Evolutionary conservation across 805 yeast genomes (phyloP).

Genomic region (Lachancea sp.): DNA sequence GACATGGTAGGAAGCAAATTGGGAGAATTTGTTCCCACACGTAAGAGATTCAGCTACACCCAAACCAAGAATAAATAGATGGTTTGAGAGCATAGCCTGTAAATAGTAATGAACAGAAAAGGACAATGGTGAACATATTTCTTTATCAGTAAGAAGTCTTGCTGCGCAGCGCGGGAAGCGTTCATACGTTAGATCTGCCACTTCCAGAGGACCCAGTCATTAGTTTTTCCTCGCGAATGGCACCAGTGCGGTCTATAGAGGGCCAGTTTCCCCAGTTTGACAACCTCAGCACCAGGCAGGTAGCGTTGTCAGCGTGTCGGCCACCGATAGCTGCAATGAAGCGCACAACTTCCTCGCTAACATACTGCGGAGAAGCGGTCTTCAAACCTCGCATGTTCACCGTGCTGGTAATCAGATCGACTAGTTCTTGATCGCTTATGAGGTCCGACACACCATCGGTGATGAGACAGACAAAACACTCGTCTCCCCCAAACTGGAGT

Average conservation of each 20-base stretch:
- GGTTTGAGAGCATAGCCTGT: not conserved
- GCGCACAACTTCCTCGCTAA: constrained; percentile 78
- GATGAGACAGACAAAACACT: constrained; percentile 73
- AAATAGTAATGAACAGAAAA: not conserved
- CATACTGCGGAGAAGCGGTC: constrained; percentile 73
- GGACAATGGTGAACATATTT: not conserved
- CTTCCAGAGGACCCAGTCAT: constrained; percentile 11
- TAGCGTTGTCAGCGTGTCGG: constrained; percentile 77
- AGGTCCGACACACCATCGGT: constrained; percentile 84
- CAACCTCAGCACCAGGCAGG: constrained; percentile 73
- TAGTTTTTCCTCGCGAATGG: constrained; percentile 64
- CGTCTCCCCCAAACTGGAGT: constrained; percentile 67
- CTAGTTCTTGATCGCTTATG: constrained; percentile 83
- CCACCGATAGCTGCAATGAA: constrained; percentile 85
- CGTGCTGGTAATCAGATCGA: constrained; percentile 74
- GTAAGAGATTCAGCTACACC: constrained; percentile 80
- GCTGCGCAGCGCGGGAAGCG: not conserved
- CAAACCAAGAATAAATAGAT: constrained; percentile 53
- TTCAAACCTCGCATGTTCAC: constrained; percentile 53
- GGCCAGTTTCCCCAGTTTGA: constrained; percentile 97
- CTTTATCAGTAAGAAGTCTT: too few species aligned
- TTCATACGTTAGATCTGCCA: constrained; percentile 8
- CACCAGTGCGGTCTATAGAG: constrained; percentile 73
- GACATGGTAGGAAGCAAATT: constrained; percentile 95
- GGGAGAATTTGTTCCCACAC: constrained; percentile 93